Evolutionary conservation across 192 early-diverging fungal species (phyloP).

Genomic region (Allomyces arbusculus): DNA sequence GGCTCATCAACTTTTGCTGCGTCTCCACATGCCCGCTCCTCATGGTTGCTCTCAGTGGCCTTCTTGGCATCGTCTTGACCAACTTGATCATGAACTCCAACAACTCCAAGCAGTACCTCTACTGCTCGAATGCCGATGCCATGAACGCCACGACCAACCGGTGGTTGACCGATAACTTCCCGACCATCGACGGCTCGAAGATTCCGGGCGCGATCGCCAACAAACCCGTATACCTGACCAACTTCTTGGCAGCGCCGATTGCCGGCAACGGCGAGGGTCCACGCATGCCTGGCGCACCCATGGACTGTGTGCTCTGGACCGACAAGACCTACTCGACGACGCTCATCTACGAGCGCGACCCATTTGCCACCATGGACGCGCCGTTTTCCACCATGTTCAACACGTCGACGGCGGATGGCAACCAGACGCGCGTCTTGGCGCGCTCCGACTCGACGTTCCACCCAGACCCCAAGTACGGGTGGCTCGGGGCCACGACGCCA

Average conservation of each 20-base stretch:
- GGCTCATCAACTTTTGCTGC: constrained; percentile 52
- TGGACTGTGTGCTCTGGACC: constrained; percentile 2
- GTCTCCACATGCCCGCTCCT: constrained; percentile 39
- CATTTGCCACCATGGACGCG: background rate
- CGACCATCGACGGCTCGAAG: constrained; percentile 8
- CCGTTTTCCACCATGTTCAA: background rate
- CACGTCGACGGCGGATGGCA: background rate
- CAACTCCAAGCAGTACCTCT: constrained; percentile 13
- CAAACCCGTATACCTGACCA: constrained; percentile 14
- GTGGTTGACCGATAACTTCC: constrained; percentile 15
- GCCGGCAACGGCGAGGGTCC: no score
- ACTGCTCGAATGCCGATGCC: constrained; percentile 23
- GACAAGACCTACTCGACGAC: background rate
- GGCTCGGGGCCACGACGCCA: constrained; percentile 14
- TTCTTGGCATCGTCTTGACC: constrained; percentile 29
- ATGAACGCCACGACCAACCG: constrained; percentile 12
- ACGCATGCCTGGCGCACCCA: constrained; percentile 2
- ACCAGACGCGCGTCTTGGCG: background rate
- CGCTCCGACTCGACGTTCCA: constrained; percentile 1
- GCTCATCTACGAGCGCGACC: background rate
- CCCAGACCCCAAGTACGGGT: constrained; percentile 11
- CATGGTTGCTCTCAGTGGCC: constrained; percentile 40
- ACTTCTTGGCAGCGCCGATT: constrained; percentile 9
- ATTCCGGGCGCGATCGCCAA: constrained; percentile 14
- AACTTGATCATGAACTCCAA: background rate